Evolutionary conservation across 2,329 filamentous ascomycete genomes (phyloP).

Genomic region (Diplocarpon mali): DNA sequence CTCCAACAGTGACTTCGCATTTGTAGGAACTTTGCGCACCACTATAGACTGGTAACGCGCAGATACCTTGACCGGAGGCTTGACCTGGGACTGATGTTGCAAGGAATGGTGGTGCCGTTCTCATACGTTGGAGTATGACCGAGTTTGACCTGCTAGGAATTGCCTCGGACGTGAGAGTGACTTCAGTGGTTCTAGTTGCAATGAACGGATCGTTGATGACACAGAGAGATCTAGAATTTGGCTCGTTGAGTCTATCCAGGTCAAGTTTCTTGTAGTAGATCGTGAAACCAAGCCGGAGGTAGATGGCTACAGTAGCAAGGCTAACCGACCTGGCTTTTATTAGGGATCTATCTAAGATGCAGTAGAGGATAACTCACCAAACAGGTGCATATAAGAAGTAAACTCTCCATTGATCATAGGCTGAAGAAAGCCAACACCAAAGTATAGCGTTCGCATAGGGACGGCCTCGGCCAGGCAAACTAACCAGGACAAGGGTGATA

Average conservation of each 20-base stretch:
- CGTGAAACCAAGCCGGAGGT: constrained; percentile 33
- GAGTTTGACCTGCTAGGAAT: too few species aligned
- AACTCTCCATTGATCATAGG: constrained; percentile 64
- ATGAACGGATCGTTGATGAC: background rate
- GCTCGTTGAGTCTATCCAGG: background rate
- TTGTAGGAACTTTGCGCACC: background rate
- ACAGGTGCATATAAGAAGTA: constrained; percentile 64
- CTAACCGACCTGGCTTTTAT: constrained; percentile 43
- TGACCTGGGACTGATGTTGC: background rate
- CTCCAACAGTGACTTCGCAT: background rate
- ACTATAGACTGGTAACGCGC: background rate
- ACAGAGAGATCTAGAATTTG: background rate
- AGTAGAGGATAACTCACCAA: constrained; percentile 37
- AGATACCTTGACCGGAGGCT: background rate
- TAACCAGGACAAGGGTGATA: constrained; percentile 55
- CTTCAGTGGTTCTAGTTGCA: too few species aligned
- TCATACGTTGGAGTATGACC: too few species aligned
- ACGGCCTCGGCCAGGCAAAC: constrained; percentile 37
- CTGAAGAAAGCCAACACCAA: constrained; percentile 67
- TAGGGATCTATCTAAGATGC: constrained; percentile 1
- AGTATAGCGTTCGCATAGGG: constrained; percentile 67
- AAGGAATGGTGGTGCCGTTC: background rate
- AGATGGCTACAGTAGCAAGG: constrained; percentile 50
- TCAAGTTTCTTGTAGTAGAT: background rate
- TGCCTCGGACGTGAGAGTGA: too few species aligned